Percentiles rank a stretch among this genome's conserved stretches.
Conservation (phyloP, 768 basidiomycete species). For the Termitomyces bulborhizus region DNA sequence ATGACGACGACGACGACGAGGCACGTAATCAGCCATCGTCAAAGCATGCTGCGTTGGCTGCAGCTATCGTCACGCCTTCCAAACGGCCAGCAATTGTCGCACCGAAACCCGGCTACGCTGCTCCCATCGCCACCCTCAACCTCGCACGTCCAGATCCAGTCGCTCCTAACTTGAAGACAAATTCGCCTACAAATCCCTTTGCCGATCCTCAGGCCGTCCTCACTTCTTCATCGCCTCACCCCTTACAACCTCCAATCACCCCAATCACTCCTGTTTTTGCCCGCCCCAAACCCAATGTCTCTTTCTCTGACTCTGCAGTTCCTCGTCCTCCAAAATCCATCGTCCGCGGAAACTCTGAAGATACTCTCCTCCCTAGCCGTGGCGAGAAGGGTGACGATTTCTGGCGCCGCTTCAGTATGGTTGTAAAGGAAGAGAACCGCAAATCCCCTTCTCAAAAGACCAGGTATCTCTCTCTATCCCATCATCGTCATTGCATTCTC, state of each 20-base stretch:
- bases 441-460: conserved; percentile 34
- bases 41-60: conserved; percentile 2
- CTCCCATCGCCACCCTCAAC: conserved; percentile 61
- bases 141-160: conserved; percentile 43
- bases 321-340: conserved; percentile 39
- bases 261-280: conserved; percentile 78
- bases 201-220: conserved; percentile 5
- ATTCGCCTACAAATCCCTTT: neutral
- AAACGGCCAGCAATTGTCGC: conserved; percentile 44
- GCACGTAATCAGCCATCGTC: conserved; percentile 10
- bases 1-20: conserved; percentile 32
- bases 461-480: conserved; percentile 16
- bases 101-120: conserved; percentile 69
- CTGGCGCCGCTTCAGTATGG: conserved; percentile 83
- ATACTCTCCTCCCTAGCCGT: conserved; percentile 56
- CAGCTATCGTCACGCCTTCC: neutral
- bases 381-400: conserved; percentile 79
- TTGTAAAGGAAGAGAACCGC: conserved; percentile 59
- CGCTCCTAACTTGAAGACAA: conserved; percentile 19
- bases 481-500: too few relatives aligned
- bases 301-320: conserved; percentile 33
- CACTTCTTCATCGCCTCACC: conserved; percentile 39
- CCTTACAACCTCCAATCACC: conserved; percentile 69
- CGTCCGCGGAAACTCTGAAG: conserved; percentile 65
- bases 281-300: conserved; percentile 44